phyloP scores from a whole-genome alignment of 2,329 filamentous ascomycete genomes.

The Pseudonectria foliicola region DNA sequence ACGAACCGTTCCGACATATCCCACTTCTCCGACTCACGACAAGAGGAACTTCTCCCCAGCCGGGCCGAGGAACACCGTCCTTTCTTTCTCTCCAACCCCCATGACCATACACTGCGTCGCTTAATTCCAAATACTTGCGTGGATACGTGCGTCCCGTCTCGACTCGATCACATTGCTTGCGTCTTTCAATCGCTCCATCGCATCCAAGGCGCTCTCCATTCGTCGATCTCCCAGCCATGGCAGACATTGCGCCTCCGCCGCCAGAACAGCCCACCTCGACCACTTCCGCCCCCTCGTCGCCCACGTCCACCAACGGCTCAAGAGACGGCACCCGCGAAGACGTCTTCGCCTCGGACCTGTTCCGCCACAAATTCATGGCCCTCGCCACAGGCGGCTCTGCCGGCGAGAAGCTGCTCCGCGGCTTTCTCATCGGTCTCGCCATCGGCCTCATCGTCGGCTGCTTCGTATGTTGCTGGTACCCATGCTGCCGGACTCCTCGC shows the following conservation, averaged over 20 bases:
- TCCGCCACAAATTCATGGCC: conserved; percentile 20
- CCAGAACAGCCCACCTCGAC: background rate
- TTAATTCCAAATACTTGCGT: too few species aligned
- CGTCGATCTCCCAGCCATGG: background rate
- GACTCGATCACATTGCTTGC: too few species aligned
- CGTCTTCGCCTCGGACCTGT: conserved; percentile 19
- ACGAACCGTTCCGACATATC: too few species aligned
- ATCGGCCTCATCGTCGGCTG: conserved; percentile 26
- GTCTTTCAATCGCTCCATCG: too few species aligned
- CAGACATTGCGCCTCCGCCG: background rate
- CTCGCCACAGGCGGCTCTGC: conserved; percentile 23
- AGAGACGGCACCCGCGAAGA: conserved; percentile 1
- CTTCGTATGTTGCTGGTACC: conserved; percentile 28
- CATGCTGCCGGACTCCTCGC: conserved; percentile 19
- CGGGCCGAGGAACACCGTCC: too few species aligned
- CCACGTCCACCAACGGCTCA: background rate
- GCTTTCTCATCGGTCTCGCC: conserved; percentile 27
- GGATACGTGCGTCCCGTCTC: too few species aligned
- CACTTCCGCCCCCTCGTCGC: background rate
- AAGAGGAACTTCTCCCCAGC: too few species aligned
- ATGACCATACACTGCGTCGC: too few species aligned
- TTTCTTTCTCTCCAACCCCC: too few species aligned
- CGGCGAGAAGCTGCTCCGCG: conserved; percentile 26
- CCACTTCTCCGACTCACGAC: too few species aligned
- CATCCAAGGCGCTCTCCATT: too few species aligned